These are phyloP conservation scores for Murraya koenigii DNA, from an alignment of 345 rosid genomes.

Conservation along the genomic window DNA sequence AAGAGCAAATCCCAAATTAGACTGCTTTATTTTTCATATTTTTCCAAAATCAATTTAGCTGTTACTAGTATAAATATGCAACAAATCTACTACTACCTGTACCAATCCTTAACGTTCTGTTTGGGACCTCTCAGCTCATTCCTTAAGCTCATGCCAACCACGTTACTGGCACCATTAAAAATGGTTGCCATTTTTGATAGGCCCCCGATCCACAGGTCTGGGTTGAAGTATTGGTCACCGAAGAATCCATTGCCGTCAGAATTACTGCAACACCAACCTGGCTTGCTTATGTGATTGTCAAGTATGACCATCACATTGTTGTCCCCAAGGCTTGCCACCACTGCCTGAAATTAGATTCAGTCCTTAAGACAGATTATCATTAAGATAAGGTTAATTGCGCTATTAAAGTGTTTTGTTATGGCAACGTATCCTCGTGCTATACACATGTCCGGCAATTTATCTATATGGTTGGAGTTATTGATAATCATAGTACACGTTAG, in stretches of 20 bases:
- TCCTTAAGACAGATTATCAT: background rate
- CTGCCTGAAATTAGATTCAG: conserved; percentile 43
- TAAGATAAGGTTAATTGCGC: background rate
- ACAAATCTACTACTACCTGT: conserved; percentile 46
- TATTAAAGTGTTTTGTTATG: too few relatives aligned
- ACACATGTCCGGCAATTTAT: too few relatives aligned
- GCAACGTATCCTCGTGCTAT: too few relatives aligned
- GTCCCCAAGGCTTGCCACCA: conserved; percentile 69
- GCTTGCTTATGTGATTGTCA: conserved; percentile 89
- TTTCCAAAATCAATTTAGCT: background rate
- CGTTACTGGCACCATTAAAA: conserved; percentile 59
- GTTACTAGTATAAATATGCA: background rate
- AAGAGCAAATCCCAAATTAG: background rate
- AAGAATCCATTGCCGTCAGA: conserved; percentile 92
- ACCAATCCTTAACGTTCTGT: conserved; percentile 83
- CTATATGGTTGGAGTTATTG: too few relatives aligned
- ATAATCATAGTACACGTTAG: too few relatives aligned
- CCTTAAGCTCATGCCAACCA: conserved; percentile 90
- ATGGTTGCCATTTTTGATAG: conserved; percentile 65
- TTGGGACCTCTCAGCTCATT: conserved; percentile 88
- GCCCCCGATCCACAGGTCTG: conserved; percentile 68
- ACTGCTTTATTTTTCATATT: background rate
- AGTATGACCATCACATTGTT: conserved; percentile 79
- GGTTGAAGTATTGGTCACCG: conserved; percentile 77
- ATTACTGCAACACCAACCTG: conserved; percentile 90